Base-by-base conservation (phyloP, 1,284 basidiomycete genomes). In the Amylostereum areolatum region DNA sequence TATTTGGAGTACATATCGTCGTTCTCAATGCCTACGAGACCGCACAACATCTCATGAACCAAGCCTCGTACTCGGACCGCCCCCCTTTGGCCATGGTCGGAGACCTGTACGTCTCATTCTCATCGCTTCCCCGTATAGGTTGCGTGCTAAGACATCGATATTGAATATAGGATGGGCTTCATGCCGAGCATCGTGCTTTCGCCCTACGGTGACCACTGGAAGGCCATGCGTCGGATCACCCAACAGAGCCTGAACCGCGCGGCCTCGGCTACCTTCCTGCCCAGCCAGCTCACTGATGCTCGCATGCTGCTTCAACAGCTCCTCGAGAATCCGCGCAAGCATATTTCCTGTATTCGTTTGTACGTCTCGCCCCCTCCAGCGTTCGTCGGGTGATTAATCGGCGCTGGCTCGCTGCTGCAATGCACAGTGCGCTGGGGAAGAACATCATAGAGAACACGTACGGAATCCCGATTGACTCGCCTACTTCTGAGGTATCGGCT, bases 31-130 rank as follows among this genome's bases (percentile, higher is more conserved):
- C 12, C 45, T 41, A 43, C 33, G 54, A 55, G 33, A 45, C 45
- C 11, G 48, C 53, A 24, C 45, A 40, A 42, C 43, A 10, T 32
- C 53, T 54, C 18, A 54, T 60, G 29, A 53, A 58, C 30, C 55
- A 53, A 24, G 53, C 53, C 12, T 48, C 56, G 4, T 62, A 62
- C 40, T 60, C 59, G 27, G 60, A 57, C 25, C 48, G 60, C 5
- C 48, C 44, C 5, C 47, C 47, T 11, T 28, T 48, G 5, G 36
- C 41, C 4, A 47, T 55, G 47, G 50, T 37, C 3, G 45, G 41
- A 11, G 51, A 55, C 18, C 18, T 18, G 18, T 18, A 18, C 18
- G 18, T 18, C 18, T 18, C 18, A 18, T 18, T 18, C 18, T 18
- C 18, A 18, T 18, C 18, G 18, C 18, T 18, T 18, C 18, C 18